Conservation (phyloP, 176 grass and related monocot species). For the Phoenix dactylifera region DNA sequence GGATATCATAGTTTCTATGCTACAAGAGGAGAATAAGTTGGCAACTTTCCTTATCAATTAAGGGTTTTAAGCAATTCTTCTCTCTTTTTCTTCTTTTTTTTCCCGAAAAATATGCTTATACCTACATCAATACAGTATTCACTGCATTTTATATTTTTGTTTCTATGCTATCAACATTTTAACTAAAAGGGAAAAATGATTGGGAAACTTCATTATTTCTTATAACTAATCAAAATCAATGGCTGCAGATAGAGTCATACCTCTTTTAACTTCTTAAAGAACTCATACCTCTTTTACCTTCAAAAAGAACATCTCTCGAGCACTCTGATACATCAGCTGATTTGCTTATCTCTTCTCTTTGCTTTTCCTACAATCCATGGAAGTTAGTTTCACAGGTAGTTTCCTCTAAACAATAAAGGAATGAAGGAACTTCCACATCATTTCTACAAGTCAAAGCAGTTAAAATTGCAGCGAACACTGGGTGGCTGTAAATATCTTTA, state of each 20-base stretch:
- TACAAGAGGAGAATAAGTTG: too few relatives aligned
- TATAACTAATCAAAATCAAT: too few relatives aligned
- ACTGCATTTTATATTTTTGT: too few relatives aligned
- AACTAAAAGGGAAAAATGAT: too few relatives aligned
- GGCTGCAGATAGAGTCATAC: conserved; percentile 1
- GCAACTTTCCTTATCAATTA: too few relatives aligned
- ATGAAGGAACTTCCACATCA: conserved; percentile 11
- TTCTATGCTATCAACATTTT: too few relatives aligned
- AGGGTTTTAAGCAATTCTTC: too few relatives aligned
- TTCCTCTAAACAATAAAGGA: conserved; percentile 21
- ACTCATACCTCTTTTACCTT: not conserved
- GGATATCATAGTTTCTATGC: too few relatives aligned
- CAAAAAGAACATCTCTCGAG: conserved; percentile 11
- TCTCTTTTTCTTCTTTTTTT: too few relatives aligned
- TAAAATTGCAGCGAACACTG: conserved; percentile 23
- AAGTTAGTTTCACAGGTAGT: conserved; percentile 13
- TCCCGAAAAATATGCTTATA: too few relatives aligned
- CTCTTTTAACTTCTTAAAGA: conserved; percentile 3
- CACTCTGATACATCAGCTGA: conserved; percentile 15
- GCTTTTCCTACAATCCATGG: conserved; percentile 27
- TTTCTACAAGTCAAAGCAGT: conserved; percentile 4
- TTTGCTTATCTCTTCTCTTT: conserved; percentile 36
- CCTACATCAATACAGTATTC: too few relatives aligned
- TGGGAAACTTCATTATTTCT: too few relatives aligned
- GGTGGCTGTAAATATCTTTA: conserved; percentile 26